These are phyloP conservation scores for Xylaria sp. DNA, from an alignment of 2,329 filamentous ascomycete genomes.

Conservation along the genomic window DNA sequence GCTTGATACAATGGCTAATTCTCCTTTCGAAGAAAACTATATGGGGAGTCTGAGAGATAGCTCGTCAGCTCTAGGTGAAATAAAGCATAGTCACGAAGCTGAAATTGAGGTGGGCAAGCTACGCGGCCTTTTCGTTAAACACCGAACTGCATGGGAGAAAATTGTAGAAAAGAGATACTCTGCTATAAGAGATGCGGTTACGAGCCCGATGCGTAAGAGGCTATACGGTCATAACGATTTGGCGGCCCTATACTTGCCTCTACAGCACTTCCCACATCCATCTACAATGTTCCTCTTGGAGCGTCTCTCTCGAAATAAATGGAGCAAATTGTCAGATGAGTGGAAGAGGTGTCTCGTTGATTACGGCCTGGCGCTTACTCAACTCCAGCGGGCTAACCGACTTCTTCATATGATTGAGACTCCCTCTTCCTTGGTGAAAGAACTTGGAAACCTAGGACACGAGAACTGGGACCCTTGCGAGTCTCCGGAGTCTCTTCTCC, in stretches of 20 bases:
- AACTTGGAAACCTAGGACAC: conserved; percentile 58
- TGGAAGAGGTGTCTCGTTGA: conserved; percentile 47
- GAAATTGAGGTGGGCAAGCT: not conserved
- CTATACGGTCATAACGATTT: not conserved
- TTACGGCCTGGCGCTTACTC: conserved; percentile 49
- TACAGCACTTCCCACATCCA: conserved; percentile 35
- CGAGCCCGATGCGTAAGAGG: not conserved
- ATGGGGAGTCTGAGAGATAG: conserved; percentile 3
- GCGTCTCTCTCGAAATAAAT: conserved; percentile 39
- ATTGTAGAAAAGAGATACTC: conserved; percentile 9
- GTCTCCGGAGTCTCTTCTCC: conserved; percentile 64
- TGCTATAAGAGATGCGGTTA: conserved; percentile 9
- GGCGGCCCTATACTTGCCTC: not conserved
- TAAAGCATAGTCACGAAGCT: not conserved
- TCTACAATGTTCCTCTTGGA: conserved; percentile 45
- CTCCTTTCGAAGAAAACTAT: conserved; percentile 7
- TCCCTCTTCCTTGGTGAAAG: conserved; percentile 45
- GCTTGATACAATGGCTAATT: not conserved
- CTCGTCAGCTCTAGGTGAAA: not conserved
- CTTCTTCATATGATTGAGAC: conserved; percentile 41
- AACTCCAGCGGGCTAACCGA: conserved; percentile 50
- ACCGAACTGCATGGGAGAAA: not conserved
- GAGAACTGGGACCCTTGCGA: conserved; percentile 58
- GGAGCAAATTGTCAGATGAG: conserved; percentile 34
- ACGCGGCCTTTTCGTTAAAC: not conserved